Percentiles rank a stretch among this genome's conserved stretches.
phyloP scores from a whole-genome alignment of 176 grass and related monocot species.

The Stipa capillata region DNA sequence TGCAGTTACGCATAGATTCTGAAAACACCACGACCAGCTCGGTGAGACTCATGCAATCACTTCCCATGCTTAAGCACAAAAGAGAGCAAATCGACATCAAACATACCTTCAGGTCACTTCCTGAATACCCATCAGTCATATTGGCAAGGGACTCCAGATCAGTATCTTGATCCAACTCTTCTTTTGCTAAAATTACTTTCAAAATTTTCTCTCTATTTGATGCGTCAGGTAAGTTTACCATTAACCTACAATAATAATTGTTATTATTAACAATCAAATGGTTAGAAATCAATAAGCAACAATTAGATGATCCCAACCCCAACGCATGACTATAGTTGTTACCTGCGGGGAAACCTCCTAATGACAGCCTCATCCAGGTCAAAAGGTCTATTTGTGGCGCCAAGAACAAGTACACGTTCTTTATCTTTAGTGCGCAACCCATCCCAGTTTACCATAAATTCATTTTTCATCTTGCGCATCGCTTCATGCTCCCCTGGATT shows the following conservation, averaged over 20 bases:
- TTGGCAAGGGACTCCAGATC: slow-evolving; percentile 75
- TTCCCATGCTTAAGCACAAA: neutral
- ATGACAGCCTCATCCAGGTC: slow-evolving; percentile 99
- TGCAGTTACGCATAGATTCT: slow-evolving; percentile 97
- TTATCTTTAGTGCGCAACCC: slow-evolving; percentile 95
- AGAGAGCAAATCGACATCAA: slow-evolving; percentile 22
- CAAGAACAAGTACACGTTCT: slow-evolving; percentile 94
- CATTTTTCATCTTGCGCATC: slow-evolving; percentile 99
- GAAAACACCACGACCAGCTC: slow-evolving; percentile 19
- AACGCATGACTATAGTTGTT: neutral
- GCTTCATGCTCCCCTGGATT: slow-evolving; percentile 99
- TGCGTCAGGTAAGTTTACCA: slow-evolving; percentile 95
- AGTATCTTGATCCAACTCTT: slow-evolving; percentile 63
- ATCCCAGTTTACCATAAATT: slow-evolving; percentile 99
- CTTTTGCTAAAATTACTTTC: slow-evolving; percentile 94
- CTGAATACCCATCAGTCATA: slow-evolving; percentile 98
- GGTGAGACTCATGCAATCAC: neutral
- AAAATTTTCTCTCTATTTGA: slow-evolving; percentile 97
- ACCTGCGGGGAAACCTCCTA: slow-evolving; percentile 97
- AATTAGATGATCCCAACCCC: neutral
- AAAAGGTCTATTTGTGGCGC: slow-evolving; percentile 97
- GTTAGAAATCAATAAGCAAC: neutral
- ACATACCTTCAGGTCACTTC: slow-evolving; percentile 93
- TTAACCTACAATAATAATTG: slow-evolving; percentile 72
- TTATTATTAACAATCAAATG: slow-evolving; percentile 6